A percentile compares a stretch with the other conserved stretches of the same genome.
Conservation (phyloP, 306 rosid species). For the Citrullus colocynthis region DNA sequence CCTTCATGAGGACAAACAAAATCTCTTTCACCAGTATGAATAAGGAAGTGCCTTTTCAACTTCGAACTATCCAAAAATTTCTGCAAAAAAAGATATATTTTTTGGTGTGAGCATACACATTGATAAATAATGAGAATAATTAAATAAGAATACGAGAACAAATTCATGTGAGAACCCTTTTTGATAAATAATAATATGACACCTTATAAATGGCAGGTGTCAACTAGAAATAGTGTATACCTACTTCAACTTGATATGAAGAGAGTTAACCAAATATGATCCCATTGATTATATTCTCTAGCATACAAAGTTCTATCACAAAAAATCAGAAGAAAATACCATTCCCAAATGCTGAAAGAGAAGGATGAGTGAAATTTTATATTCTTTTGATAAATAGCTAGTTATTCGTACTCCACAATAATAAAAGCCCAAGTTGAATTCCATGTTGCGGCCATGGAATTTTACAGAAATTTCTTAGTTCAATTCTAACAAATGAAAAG, state of each 20-base stretch:
- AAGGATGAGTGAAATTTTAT: background rate
- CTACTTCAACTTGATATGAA: background rate
- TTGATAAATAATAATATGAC: background rate
- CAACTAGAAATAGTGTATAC: background rate
- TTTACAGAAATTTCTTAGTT: background rate
- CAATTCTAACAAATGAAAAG: background rate
- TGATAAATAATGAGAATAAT: background rate
- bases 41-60: slow-evolving; percentile 88
- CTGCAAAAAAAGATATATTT: slow-evolving; percentile 37
- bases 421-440: background rate
- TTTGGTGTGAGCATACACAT: background rate
- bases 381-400: background rate
- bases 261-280: background rate
- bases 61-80: slow-evolving; percentile 98
- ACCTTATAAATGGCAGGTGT: background rate
- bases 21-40: slow-evolving; percentile 91
- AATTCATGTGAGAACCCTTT: background rate
- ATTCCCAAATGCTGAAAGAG: background rate
- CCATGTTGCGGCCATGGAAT: background rate
- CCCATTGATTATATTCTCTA: background rate
- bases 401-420: background rate
- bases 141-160: background rate
- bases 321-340: background rate
- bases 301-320: background rate
- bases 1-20: slow-evolving; percentile 94